Evolutionary conservation across 148 eudicot species (phyloP), one percentile per base, ranked within the genome.

Genomic region (Vaccinium myrtillus): DNA sequence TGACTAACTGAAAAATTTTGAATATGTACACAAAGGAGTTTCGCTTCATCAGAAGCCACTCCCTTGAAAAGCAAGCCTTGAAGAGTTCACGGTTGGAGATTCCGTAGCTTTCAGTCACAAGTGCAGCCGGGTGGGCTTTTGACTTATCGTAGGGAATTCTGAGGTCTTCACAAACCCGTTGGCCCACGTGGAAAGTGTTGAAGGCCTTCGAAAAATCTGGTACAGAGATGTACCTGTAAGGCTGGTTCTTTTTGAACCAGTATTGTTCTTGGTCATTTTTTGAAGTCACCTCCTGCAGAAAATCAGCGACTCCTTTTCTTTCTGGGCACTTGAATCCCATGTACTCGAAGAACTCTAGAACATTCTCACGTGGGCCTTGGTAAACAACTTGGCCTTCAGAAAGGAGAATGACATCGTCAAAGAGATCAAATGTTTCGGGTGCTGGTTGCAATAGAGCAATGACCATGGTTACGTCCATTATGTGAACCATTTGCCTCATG

Each of bases 371-470:
- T 5, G 88, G 87, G n/a, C 90, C 90, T 83, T 88, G 90, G 14
- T 88, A 88, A 21, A 86, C 83, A 71, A 86, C 86, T 50, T 83
- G 75, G 8, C 88, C 88, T 6, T 88, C 90, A 10, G 88, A 67
- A 49, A 88, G 85, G 0, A 88, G 83, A 46, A 88, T 82, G 1
- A 88, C 75, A 48, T 86, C 90, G 50, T 86, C 88, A n/a, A 88
- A 88, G n/a, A 88, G 88, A 36, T 88, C 83, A 43, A 67, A 88
- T 48, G 90, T 88, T 50, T 88, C 90, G 8, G 90, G 90, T 8
- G 82, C 88, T n/a, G 90, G 90, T 77, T 88, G 90, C 46, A 88
- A 43, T 4, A 88, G 88, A 43, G 90, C 84, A 49, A 88, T 86
- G 67, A 88, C 56, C 86, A 86, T 86, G 46, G 90, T 88, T 65